Evolutionary conservation across 2,329 filamentous ascomycete genomes (phyloP), one percentile per base, ranked within the genome.

Genomic region (Sarocladium brachiariae): DNA sequence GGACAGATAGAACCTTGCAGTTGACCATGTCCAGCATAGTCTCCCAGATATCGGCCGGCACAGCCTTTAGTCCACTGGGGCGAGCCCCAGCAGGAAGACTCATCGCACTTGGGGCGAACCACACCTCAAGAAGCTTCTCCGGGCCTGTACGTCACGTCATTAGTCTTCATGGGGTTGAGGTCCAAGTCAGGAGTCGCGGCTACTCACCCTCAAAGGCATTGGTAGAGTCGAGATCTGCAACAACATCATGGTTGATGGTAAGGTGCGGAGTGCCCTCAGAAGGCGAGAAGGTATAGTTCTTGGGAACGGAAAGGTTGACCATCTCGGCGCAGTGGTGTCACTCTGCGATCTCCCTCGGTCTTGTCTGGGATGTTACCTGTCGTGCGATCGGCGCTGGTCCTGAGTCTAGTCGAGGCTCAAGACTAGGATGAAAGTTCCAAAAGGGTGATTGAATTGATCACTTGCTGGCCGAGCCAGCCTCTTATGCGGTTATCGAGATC

Each of bases 11-110:
- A 51, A 99, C 90, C 74, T 99, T 93, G 83, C 93, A 99, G 68
- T 96, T 95, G 71, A 99, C 93, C 64, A 96, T 79, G 66, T 99
- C 93, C 53, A 99, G 81, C 93, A 99, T 96, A 53, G 84, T 84
- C 68, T 95, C 95, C 93, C 93, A 99, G 48, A 81, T 84, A 49
- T 95, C 87, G 52, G 83, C 77, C 16, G 86, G 75, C 30, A 99
- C 90, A 7, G 84, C 81, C 75, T 97, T 97, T 64, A 99, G 74
- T 23, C 93, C 93, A 65, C 82, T 75, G 16, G 85, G 82, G 56
- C 83, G 80, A 51, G 84, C 84, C 50, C 83, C 79, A 3, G 81
- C 72, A 16, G 90, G 86, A 34, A 95, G 77, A 54, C 84, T 76
- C 57, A 81, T 75, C 48, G 90, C 78, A 61, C 87, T 88, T 21